Percentiles rank a stretch among this genome's conserved stretches.
These are phyloP conservation scores for Gillenia trifoliata DNA, from an alignment of 306 rosid species.

Conservation along the genomic window DNA sequence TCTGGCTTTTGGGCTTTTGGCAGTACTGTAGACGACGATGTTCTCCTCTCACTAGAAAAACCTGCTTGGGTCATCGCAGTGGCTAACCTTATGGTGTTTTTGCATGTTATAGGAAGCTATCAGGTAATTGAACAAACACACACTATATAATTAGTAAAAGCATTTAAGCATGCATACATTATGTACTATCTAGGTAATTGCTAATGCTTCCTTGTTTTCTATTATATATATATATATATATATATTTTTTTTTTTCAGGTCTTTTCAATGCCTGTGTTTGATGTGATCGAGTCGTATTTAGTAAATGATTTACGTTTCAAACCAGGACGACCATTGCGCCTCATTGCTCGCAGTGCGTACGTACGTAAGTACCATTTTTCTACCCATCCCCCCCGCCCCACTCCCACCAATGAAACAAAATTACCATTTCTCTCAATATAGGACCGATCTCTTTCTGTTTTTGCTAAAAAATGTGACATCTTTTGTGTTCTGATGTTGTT, in stretches of 20 bases:
- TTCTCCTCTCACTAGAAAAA: conserved; percentile 49
- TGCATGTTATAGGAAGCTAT: conserved; percentile 67
- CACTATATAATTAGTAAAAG: background rate
- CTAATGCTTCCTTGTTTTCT: background rate
- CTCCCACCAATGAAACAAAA: no score
- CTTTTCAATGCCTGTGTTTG: conserved; percentile 64
- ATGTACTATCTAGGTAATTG: background rate
- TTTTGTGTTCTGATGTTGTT: background rate
- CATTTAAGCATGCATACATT: background rate
- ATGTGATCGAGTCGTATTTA: conserved; percentile 40
- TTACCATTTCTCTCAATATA: no score
- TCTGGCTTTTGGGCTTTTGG: conserved; percentile 76
- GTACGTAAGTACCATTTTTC: conserved; percentile 42
- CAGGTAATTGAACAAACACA: conserved; percentile 34
- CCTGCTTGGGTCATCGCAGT: conserved; percentile 52
- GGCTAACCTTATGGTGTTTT: conserved; percentile 63
- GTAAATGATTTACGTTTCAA: conserved; percentile 20
- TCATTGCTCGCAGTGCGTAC: conserved; percentile 27
- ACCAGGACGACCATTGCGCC: conserved; percentile 38
- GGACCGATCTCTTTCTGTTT: background rate
- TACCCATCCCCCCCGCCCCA: no score
- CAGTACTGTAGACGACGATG: conserved; percentile 46
- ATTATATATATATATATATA: background rate
- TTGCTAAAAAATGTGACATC: background rate
- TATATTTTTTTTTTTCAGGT: conserved; percentile 22